Base-by-base conservation (phyloP, 139 green algal genomes). In the Tetraselmis striata region DNA sequence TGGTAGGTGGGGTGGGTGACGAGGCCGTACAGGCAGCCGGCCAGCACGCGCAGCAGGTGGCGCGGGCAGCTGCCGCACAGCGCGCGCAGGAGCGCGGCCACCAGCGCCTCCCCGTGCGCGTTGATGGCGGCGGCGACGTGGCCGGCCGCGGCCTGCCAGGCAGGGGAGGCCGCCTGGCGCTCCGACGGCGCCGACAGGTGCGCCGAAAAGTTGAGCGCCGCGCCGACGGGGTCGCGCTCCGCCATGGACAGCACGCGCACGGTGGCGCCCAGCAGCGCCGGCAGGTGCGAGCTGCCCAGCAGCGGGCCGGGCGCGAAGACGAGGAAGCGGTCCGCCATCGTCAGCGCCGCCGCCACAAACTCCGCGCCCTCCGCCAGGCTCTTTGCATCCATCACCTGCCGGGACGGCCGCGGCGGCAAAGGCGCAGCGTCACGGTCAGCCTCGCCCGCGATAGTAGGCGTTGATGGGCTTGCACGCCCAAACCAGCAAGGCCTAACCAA, bases 1-100 rank as follows among this genome's bases (percentile, higher is more conserved):
- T 77, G 74, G 74, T 77, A 78, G 26, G 30, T 31, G 1, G 59
- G 77, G 26, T 79, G 29, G 27, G 32, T 1, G 67, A 91, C 27
- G 59, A 93, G 79, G 23, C 59, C 77, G 2, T 88, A 80, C 32
- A 95, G 76, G 1, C 75, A 74, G 27, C 88, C 86, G 2, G 86
- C 88, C 23, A 93, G 83, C 28, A 79, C 84, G n/a, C 93, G 79
- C 84, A 95, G 74, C 32, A 95, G 89, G 81, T 92, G 85, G n/a
- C 85, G 82, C 24, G 92, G 93, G 77, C 84, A 88, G 27, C 87
- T 93, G 78, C 92, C 90, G 22, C 80, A 81, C 28, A 84, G 59
- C 0, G 81, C 89, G n/a, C 81, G 23, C 79, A 95, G 75, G 58
- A 95, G 84, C 18, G 31, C 59, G 1, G 22, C 45, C 31, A 90